Evolutionary conservation across 2,329 filamentous ascomycete genomes (phyloP), one percentile per base, ranked within the genome.

Genomic region (Fusarium oxysporum): DNA sequence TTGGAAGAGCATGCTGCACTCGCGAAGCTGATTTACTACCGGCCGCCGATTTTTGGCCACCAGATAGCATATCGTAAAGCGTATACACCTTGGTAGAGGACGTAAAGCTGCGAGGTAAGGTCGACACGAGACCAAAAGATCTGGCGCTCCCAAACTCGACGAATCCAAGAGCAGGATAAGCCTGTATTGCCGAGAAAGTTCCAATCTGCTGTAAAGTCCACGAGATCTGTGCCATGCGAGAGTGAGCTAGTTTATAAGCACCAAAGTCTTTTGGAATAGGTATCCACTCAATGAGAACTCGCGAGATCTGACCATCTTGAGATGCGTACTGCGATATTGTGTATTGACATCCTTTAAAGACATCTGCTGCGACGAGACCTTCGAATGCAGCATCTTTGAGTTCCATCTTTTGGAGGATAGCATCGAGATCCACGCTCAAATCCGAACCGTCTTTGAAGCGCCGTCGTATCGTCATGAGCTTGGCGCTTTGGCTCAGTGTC

Each of bases 241-340:
- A 35, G 2, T 43, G 47, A 3, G 62, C 47, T 1, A 62, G 33
- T 2, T 55, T 54, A 6, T 41, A 47, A 3, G 37, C n/a, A 1
- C 63, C 33, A 1, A 47, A 63, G 0, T 32, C 47, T 19, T 35
- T 50, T 0, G 62, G 62, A 5, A 62, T 35, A 11, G 57, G 62
- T 14, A 65, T 47, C 62, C 62, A 65, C 32, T 65, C 57, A 1
- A 62, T 55, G 0, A 65, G 21, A 1, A 25, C 57, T 9, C 28
- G n/a, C 4, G 25, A 23, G 5, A 17, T 3, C 2, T 35, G 2
- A 2, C 35, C 38, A 4, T 11, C 3, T 4, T 47, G 1, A 4
- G 47, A 19, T 1, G 33, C 30, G 9, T 41, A 54, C 10, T 65
- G 17, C 1, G 40, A 23, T 4, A 65, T 47, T 4, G 62, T 54